These are phyloP conservation scores for Chara braunii DNA, from an alignment of 139 green algal species.

Conservation along the genomic window DNA sequence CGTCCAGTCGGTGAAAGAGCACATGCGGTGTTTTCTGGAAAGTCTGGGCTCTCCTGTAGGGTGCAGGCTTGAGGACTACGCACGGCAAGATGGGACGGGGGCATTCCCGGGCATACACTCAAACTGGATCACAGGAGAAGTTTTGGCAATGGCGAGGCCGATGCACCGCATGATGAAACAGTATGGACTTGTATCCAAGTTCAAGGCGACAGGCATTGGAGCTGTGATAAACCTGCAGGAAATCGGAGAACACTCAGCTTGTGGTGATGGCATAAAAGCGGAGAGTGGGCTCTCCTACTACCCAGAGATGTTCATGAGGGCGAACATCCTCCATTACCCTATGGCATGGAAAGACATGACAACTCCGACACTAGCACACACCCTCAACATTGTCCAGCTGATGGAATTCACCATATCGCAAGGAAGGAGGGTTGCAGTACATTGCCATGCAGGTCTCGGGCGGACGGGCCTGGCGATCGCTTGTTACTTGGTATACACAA, in stretches of 20 bases:
- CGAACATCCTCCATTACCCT: slow-evolving; percentile 52
- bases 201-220: slow-evolving; percentile 47
- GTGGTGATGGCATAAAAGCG: slow-evolving; percentile 54
- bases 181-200: slow-evolving; percentile 39
- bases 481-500: no score
- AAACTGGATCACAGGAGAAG: slow-evolving; percentile 52
- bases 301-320: slow-evolving; percentile 50
- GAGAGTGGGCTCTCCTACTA: background rate
- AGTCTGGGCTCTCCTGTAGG: slow-evolving; percentile 8
- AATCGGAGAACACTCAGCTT: slow-evolving; percentile 60
- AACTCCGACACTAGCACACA: slow-evolving; percentile 51
- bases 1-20: no score
- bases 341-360: slow-evolving; percentile 65
- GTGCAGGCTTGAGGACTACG: slow-evolving; percentile 15
- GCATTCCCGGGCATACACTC: slow-evolving; percentile 58
- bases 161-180: slow-evolving; percentile 49
- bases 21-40: slow-evolving; percentile 12
- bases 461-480: no score
- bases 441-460: no score
- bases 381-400: slow-evolving; percentile 70
- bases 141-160: slow-evolving; percentile 62
- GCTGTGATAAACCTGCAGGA: slow-evolving; percentile 64
- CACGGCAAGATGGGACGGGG: slow-evolving; percentile 1
- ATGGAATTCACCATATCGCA: slow-evolving; percentile 49
- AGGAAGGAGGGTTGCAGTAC: no score